Evolutionary conservation across 176 grass and related monocot species (phyloP), one percentile per base, ranked within the genome.

Genomic region (Oryza officinalis): DNA sequence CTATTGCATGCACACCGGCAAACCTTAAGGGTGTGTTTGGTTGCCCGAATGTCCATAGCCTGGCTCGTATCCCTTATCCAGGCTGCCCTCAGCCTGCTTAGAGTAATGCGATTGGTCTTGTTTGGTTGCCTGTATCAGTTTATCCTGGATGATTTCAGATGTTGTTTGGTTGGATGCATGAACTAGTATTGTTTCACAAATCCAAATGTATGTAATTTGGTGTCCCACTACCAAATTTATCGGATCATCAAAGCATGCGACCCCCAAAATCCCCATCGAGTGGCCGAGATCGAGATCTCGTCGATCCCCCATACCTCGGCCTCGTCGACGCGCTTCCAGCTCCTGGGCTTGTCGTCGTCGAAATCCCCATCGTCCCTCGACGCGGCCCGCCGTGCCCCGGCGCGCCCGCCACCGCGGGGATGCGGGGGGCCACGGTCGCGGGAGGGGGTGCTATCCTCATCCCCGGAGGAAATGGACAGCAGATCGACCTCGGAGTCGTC

Each of bases 271-370:
- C n/a, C n/a, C n/a, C n/a, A n/a, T n/a, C 20, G 59, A 67, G 8
- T 20, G 31, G 79, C 4, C 46, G 74, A 74, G 88, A 86, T 83
- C 89, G 69, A 70, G 89, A 90, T 90, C 75, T 83, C 74, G 30
- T 15, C 10, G 26, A 83, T 59, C 10, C 87, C 10, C 87, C 33
- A n/a, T 92, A 99, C 97, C 93, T 99, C 97, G 6, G 89, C 91
- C 84, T 99, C 97, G 69, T 99, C 91, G 67, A 99, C 93, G 72
- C 90, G 92, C 86, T 99, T 99, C 97, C 97, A 99, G 87, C 93
- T 99, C 69, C 89, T 82, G 83, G 97, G 97, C 81, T 99, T 93
- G 9, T 90, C 93, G 63, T 90, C 97, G 46, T 99, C 97, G 70
- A 69, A 79, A 67, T 99, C 97, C 7, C 83, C 93, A 17, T 99